These are phyloP conservation scores for Brachypodium distachyon DNA, from an alignment of 202 grass and related monocot genomes.

Conservation along the genomic window DNA sequence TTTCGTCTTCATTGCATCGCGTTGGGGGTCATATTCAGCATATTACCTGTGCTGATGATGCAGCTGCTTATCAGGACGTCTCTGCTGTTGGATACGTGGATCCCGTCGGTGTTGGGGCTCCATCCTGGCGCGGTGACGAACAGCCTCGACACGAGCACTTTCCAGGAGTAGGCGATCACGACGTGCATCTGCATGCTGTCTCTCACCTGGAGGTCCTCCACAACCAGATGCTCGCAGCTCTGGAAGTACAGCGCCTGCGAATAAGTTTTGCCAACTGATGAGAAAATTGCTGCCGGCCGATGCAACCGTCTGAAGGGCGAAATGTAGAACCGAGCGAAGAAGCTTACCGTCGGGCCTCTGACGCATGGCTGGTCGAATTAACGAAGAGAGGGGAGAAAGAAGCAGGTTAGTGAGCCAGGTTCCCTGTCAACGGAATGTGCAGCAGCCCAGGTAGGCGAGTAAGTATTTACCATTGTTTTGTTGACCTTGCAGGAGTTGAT, in stretches of 20 bases:
- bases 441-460: not conserved
- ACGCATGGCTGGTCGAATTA: conserved; percentile 47
- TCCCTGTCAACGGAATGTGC: not conserved
- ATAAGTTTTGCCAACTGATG: not conserved
- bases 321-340: not conserved
- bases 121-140: conserved; percentile 42
- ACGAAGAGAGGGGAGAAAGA: not conserved
- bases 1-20: not conserved
- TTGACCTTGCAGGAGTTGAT: conserved; percentile 59
- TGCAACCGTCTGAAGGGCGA: not conserved
- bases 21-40: not conserved
- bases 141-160: conserved; percentile 42
- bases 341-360: conserved; percentile 58
- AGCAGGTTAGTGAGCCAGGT: not conserved
- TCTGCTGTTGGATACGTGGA: conserved; percentile 57
- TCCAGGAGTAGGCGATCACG: conserved; percentile 31
- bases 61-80: conserved; percentile 35
- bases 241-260: conserved; percentile 52
- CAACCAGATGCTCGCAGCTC: conserved; percentile 38
- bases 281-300: not conserved
- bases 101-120: conserved; percentile 86
- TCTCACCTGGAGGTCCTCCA: conserved; percentile 42
- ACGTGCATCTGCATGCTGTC: conserved; percentile 69
- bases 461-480: conserved; percentile 17
- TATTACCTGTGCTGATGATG: conserved; percentile 65